These are phyloP conservation scores for Exophiala dermatitidis DNA, from an alignment of 2,329 filamentous ascomycete genomes.

Conservation along the genomic window DNA sequence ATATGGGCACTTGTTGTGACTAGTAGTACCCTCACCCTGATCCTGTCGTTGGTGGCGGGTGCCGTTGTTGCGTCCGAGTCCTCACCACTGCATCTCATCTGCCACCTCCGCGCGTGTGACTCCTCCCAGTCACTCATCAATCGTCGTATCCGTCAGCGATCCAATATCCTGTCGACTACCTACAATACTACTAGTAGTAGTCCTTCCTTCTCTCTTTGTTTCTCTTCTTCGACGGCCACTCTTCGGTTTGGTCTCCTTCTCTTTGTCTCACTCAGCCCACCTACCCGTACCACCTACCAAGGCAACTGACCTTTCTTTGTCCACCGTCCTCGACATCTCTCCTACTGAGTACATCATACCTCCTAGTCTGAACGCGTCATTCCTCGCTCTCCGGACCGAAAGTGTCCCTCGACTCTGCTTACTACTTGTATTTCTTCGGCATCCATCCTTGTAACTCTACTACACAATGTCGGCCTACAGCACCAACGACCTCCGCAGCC, in stretches of 20 bases:
- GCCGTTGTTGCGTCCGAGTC: too few species aligned
- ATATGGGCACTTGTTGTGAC: too few species aligned
- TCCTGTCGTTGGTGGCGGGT: too few species aligned
- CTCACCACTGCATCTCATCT: too few species aligned
- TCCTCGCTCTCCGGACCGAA: neutral
- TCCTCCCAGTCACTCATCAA: neutral
- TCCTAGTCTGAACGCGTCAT: neutral
- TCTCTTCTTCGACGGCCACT: constrained; percentile 7
- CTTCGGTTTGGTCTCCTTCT: neutral
- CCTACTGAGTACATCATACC: neutral
- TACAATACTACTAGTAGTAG: too few species aligned
- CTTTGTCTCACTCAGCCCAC: constrained; percentile 1
- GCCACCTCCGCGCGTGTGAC: neutral
- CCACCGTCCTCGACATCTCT: neutral
- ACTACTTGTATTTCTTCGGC: too few species aligned
- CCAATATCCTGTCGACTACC: neutral
- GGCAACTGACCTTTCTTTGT: neutral
- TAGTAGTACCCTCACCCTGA: too few species aligned
- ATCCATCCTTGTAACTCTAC: constrained; percentile 14
- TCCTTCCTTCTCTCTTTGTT: neutral
- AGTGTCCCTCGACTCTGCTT: too few species aligned
- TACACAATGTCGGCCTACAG: constrained; percentile 34
- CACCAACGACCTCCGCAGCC: constrained; percentile 49
- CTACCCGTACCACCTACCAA: neutral
- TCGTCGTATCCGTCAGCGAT: neutral